Conservation (phyloP, 441 rosid species). For the Euphorbia schlechtendalii region DNA sequence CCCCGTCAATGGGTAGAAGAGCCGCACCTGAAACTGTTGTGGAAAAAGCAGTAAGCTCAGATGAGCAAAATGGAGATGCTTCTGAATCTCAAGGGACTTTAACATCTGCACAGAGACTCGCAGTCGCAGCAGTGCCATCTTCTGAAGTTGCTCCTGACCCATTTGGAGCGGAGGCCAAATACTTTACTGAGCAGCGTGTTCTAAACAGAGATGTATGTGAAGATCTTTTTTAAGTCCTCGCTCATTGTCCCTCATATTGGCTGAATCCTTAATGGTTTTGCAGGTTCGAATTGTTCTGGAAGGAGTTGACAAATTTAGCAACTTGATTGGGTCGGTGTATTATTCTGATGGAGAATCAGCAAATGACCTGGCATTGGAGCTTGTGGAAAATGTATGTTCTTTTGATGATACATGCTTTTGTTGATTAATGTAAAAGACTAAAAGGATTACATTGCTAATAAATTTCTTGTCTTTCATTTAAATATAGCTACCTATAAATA, state of each 20-base stretch:
- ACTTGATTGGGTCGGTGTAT: conserved; percentile 87
- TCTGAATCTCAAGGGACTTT: conserved; percentile 60
- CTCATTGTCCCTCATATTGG: conserved; percentile 4
- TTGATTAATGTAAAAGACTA: no score
- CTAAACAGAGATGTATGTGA: conserved; percentile 75
- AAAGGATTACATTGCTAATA: no score
- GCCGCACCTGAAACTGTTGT: conserved; percentile 40
- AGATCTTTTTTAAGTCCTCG: conserved; percentile 11
- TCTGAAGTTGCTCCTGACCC: conserved; percentile 70
- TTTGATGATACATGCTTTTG: conserved; percentile 6
- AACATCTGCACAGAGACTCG: conserved; percentile 90
- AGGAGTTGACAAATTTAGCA: conserved; percentile 91
- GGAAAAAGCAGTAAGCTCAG: conserved; percentile 41
- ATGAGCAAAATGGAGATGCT: conserved; percentile 59
- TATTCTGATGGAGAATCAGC: conserved; percentile 82
- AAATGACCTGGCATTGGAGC: conserved; percentile 87
- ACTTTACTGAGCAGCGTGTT: conserved; percentile 81
- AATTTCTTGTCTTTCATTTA: no score
- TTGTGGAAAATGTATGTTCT: conserved; percentile 73
- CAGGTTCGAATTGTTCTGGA: conserved; percentile 96
- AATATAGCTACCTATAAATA: no score
- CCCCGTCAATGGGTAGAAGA: conserved; percentile 89
- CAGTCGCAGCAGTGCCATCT: conserved; percentile 47
- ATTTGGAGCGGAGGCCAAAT: conserved; percentile 77
- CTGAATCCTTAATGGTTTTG: conserved; percentile 28